Evolutionary conservation across 768 basidiomycete genomes (phyloP).

Genomic region (Pleurotus ostreatus): DNA sequence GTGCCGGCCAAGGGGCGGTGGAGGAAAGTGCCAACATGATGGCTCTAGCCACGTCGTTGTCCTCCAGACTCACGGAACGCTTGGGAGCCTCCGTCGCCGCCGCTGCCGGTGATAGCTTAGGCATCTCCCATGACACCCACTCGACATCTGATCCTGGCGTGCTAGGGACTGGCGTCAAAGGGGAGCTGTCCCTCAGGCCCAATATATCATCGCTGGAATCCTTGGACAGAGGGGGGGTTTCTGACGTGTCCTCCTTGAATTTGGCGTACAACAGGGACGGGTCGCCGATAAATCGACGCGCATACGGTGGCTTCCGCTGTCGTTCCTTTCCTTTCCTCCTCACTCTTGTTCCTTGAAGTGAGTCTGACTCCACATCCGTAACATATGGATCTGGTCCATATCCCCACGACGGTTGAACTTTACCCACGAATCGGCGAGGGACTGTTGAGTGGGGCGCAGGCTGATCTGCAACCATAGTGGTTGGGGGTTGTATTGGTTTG

Average conservation of each 20-base stretch:
- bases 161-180: not conserved
- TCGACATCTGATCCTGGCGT: too few species aligned
- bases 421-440: constrained; percentile 25
- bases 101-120: not conserved
- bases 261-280: not conserved
- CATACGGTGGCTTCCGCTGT: not conserved
- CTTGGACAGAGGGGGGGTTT: not conserved
- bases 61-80: not conserved
- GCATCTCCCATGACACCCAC: too few species aligned
- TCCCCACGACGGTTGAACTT: constrained; percentile 26
- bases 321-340: not conserved
- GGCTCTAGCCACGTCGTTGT: not conserved
- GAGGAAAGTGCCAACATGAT: not conserved
- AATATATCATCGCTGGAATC: not conserved
- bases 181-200: not conserved
- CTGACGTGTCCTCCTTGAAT: not conserved
- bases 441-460: constrained; percentile 11
- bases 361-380: not conserved
- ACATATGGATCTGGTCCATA: constrained; percentile 8
- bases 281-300: not conserved
- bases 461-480: not conserved
- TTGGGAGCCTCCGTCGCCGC: not conserved
- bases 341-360: not conserved
- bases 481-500: not conserved
- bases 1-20: not conserved